These are phyloP conservation scores for Castanea sativa DNA, from an alignment of 306 rosid species.

Conservation along the genomic window DNA sequence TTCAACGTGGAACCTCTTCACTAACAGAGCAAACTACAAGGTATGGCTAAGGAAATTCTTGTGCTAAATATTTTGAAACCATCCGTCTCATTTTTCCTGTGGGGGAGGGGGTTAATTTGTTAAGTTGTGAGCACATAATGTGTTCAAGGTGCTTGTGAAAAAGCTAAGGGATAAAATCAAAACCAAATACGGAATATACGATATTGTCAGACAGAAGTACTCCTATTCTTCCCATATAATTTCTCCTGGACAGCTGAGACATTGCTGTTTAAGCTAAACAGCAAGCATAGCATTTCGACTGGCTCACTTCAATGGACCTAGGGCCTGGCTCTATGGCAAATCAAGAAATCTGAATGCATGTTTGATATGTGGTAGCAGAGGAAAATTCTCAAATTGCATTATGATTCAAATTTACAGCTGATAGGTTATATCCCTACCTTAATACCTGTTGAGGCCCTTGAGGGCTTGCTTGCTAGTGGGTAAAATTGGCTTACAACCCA, in stretches of 20 bases:
- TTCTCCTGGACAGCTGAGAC: not conserved
- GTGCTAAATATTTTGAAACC: not conserved
- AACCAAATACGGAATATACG: too few relatives aligned
- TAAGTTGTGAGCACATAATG: not conserved
- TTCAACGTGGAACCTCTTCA: conserved; percentile 66
- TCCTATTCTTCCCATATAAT: not conserved
- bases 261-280: not conserved
- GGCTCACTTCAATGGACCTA: not conserved
- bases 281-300: not conserved
- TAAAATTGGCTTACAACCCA: not conserved
- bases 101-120: not conserved
- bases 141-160: not conserved
- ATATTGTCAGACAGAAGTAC: too few relatives aligned
- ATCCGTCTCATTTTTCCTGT: not conserved
- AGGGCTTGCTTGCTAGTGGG: not conserved
- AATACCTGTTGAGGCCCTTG: not conserved
- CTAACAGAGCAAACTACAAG: conserved; percentile 68
- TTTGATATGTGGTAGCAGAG: not conserved
- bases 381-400: not conserved
- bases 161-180: not conserved
- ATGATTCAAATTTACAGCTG: not conserved
- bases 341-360: not conserved
- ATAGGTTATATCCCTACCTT: not conserved
- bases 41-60: conserved; percentile 29
- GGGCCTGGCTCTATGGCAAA: not conserved